These are phyloP conservation scores for Akanthomyces uredinophilus DNA, from an alignment of 2,329 filamentous ascomycete genomes.

Conservation along the genomic window DNA sequence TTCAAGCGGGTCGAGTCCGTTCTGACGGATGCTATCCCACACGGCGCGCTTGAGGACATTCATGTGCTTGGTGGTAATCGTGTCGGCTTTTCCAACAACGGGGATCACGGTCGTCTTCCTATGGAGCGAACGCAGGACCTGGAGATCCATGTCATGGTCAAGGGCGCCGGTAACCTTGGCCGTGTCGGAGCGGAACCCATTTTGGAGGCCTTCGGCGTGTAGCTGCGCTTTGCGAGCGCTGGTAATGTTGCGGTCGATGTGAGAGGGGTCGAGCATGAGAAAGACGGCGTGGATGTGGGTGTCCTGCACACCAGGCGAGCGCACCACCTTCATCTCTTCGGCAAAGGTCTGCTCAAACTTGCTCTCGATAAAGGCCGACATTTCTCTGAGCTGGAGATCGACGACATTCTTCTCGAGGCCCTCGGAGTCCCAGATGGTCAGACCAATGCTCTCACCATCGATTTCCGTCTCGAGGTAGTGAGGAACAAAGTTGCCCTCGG, in stretches of 20 bases:
- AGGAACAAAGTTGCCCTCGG: constrained; percentile 70
- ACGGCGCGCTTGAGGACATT: constrained; percentile 83
- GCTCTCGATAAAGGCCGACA: constrained; percentile 88
- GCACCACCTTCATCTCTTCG: constrained; percentile 95
- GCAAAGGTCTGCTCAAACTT: constrained; percentile 98
- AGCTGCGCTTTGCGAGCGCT: constrained; percentile 48
- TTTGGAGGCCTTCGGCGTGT: constrained; percentile 38
- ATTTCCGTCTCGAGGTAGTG: constrained; percentile 94
- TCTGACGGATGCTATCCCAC: constrained; percentile 73
- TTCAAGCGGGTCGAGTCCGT: constrained; percentile 84
- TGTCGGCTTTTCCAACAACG: constrained; percentile 94
- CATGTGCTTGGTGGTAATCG: constrained; percentile 95
- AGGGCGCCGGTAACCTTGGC: constrained; percentile 57
- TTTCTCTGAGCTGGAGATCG: constrained; percentile 87
- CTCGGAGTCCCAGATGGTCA: constrained; percentile 95
- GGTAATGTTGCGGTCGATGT: constrained; percentile 77
- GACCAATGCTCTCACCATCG: constrained; percentile 81
- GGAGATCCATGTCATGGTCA: constrained; percentile 84
- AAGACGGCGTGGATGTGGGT: constrained; percentile 97
- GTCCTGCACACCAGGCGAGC: constrained; percentile 87
- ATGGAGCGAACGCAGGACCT: constrained; percentile 80
- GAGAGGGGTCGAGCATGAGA: constrained; percentile 79
- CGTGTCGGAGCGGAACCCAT: constrained; percentile 38
- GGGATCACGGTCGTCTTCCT: constrained; percentile 94
- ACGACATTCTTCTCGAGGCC: constrained; percentile 93